Percentiles rank a stretch among this genome's conserved stretches.
phyloP scores from a whole-genome alignment of 1,139 yeast genomes.

The Geotrichum reessii region DNA sequence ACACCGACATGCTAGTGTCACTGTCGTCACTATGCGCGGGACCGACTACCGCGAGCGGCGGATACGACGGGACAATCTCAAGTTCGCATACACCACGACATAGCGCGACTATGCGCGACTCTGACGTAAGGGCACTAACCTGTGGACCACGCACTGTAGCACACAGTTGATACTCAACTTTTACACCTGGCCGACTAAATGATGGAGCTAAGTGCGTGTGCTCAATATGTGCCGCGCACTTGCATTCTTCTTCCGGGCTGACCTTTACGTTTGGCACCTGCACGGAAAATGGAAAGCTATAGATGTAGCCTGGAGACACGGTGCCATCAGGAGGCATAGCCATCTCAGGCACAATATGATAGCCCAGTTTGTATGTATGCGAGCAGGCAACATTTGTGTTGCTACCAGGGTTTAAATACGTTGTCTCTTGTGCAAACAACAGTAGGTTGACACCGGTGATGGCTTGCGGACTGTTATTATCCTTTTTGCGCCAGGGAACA shows the following conservation, averaged over 20 bases:
- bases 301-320: slow-evolving; percentile 11
- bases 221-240: not conserved
- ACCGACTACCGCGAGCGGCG: not conserved
- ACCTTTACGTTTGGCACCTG: slow-evolving; percentile 10
- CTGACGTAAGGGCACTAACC: slow-evolving; percentile 1
- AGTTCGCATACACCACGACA: slow-evolving; percentile 1
- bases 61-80: slow-evolving; percentile 8
- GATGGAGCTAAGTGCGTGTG: slow-evolving; percentile 1
- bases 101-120: slow-evolving; percentile 2
- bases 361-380: slow-evolving; percentile 1
- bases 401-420: not conserved
- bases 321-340: slow-evolving; percentile 16
- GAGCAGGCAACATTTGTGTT: not conserved
- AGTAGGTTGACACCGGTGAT: slow-evolving; percentile 6
- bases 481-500: slow-evolving; percentile 15
- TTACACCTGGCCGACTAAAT: slow-evolving; percentile 1
- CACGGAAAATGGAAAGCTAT: slow-evolving; percentile 15
- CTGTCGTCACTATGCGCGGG: not conserved
- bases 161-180: slow-evolving; percentile 5
- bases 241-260: slow-evolving; percentile 1
- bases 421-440: slow-evolving; percentile 3
- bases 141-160: slow-evolving; percentile 14
- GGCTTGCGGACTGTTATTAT: not conserved
- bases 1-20: not conserved
- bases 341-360: slow-evolving; percentile 14